These are phyloP conservation scores for Kwoniella europaea DNA, from an alignment of 768 basidiomycete species.

Conservation along the genomic window DNA sequence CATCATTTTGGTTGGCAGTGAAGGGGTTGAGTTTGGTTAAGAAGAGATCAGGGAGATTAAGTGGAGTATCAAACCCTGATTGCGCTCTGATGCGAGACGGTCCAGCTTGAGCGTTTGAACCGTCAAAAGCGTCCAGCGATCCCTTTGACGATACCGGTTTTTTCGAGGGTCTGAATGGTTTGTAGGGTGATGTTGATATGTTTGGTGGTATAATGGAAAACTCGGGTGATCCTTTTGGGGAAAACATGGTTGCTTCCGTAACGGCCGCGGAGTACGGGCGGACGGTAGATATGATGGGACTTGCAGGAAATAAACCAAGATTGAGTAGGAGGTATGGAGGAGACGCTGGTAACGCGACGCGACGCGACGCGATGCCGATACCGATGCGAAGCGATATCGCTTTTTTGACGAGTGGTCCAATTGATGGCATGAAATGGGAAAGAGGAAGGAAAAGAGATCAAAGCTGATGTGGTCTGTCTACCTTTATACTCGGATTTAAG, in stretches of 20 bases:
- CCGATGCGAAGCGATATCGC: not conserved
- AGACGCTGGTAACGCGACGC: not conserved
- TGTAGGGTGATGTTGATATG: conserved; percentile 3
- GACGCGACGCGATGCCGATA: not conserved
- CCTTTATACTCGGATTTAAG: not conserved
- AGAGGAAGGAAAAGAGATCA: not conserved
- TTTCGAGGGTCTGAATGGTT: not conserved
- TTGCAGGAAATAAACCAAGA: not conserved
- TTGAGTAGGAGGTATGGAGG: not conserved
- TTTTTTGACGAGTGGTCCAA: not conserved
- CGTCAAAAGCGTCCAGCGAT: not conserved
- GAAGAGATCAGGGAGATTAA: not conserved
- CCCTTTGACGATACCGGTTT: not conserved
- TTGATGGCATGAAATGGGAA: not conserved
- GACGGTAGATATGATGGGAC: not conserved
- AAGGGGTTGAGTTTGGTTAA: not conserved
- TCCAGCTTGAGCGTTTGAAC: not conserved
- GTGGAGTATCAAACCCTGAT: conserved; percentile 1
- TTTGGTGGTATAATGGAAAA: conserved; percentile 7
- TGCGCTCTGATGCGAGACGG: not conserved
- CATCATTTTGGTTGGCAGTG: not conserved
- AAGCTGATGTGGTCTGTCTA: not conserved
- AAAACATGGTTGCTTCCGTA: not conserved
- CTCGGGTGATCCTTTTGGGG: not conserved
- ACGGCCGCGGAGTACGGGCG: not conserved